Percentiles rank a stretch among this genome's conserved stretches.
Conservation (phyloP, 2,329 filamentous ascomycete genomes). For the Nemania sp. region DNA sequence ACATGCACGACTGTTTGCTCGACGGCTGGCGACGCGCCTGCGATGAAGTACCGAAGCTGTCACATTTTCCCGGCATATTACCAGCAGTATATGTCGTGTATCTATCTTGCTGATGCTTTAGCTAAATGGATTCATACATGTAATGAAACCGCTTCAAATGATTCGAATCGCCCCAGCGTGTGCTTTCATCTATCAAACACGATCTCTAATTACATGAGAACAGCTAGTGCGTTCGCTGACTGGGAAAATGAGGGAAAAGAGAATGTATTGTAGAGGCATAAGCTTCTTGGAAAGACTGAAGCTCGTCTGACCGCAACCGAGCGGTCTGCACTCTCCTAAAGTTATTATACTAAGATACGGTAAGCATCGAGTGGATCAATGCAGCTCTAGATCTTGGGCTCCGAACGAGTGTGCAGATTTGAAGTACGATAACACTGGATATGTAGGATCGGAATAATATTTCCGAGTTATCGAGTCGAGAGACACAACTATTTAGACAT, state of each 20-base stretch:
- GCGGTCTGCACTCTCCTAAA: background rate
- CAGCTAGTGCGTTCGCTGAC: background rate
- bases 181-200: background rate
- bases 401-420: too few species aligned
- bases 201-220: background rate
- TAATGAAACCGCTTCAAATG: background rate
- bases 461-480: slow-evolving; percentile 3
- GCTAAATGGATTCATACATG: slow-evolving; percentile 15
- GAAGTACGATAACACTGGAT: background rate
- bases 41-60: background rate
- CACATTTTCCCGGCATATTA: background rate
- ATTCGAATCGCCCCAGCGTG: background rate
- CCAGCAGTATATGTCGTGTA: slow-evolving; percentile 1
- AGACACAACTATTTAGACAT: slow-evolving; percentile 3
- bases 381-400: background rate
- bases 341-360: background rate
- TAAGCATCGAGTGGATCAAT: background rate
- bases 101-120: background rate
- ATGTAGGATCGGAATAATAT: background rate
- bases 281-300: background rate
- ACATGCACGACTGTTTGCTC: slow-evolving; percentile 11
- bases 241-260: background rate
- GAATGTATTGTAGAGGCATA: background rate
- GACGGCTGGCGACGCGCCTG: background rate
- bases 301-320: background rate